Evolutionary conservation across 176 grass and related monocot species (phyloP).

Genomic region (Eragrostis curvula): DNA sequence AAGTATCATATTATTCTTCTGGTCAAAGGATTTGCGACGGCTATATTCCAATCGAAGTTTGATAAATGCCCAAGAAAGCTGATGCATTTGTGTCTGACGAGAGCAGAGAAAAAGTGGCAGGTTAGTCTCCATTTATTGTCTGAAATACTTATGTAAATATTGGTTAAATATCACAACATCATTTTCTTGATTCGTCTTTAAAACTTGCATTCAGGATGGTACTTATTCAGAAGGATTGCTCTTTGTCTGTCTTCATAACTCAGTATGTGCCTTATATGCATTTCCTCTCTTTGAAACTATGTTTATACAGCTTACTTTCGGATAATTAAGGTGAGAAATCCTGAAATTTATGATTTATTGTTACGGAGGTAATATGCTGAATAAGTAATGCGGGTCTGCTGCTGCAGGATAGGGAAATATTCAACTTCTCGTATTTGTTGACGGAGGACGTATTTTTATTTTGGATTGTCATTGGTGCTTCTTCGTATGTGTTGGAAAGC

Average conservation of each 20-base stretch:
- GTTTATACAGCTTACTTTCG: conserved; percentile 41
- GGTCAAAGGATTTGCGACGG: conserved; percentile 97
- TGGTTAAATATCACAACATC: conserved; percentile 7
- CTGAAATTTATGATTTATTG: conserved; percentile 34
- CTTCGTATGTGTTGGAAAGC: conserved; percentile 86
- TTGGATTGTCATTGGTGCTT: conserved; percentile 84
- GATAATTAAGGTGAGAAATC: conserved; percentile 75
- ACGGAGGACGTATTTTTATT: conserved; percentile 94
- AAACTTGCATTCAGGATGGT: conserved; percentile 67
- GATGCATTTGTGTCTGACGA: conserved; percentile 96
- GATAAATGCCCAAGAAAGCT: conserved; percentile 90
- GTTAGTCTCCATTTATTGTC: conserved; percentile 50
- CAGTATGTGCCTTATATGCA: conserved; percentile 34
- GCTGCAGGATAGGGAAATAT: conserved; percentile 94
- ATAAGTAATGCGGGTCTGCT: conserved; percentile 40
- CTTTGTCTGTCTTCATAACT: conserved; percentile 61
- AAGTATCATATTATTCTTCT: conserved; percentile 82
- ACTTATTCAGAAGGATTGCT: conserved; percentile 91
- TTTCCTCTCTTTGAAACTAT: conserved; percentile 44
- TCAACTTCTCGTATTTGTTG: conserved; percentile 95
- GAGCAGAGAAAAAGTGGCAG: conserved; percentile 98
- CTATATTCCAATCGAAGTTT: conserved; percentile 84
- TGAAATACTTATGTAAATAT: conserved; percentile 19
- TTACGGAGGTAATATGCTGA: conserved; percentile 11
- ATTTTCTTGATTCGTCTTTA: conserved; percentile 65